phyloP scores from a whole-genome alignment of 768 basidiomycete genomes.

The Hirschioporus abietinus region DNA sequence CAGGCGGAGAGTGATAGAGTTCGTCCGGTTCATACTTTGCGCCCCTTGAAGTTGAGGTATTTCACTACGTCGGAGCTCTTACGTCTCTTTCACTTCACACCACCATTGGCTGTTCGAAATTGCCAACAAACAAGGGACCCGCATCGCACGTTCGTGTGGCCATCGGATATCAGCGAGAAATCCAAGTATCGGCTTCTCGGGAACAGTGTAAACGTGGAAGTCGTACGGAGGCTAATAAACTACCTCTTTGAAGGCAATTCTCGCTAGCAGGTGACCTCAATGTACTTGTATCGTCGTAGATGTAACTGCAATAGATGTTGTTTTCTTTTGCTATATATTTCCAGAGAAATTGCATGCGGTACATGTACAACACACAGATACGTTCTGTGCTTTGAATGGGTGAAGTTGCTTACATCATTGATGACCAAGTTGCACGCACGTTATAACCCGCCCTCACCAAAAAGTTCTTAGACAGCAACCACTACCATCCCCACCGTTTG shows the following conservation, averaged over 20 bases:
- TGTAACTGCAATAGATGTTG: not conserved
- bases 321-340: too few species aligned
- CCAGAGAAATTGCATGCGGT: too few species aligned
- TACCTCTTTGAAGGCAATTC: slow-evolving; percentile 42
- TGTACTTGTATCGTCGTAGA: not conserved
- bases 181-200: slow-evolving; percentile 74
- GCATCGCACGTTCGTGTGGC: slow-evolving; percentile 51
- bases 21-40: slow-evolving; percentile 43
- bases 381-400: too few species aligned
- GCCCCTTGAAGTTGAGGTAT: slow-evolving; percentile 62
- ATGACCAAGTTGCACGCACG: not conserved
- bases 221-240: slow-evolving; percentile 55
- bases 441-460: not conserved
- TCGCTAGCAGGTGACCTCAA: not conserved
- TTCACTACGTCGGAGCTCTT: slow-evolving; percentile 72
- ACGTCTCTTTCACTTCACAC: slow-evolving; percentile 57
- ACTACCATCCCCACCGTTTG: not conserved
- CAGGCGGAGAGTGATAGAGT: not conserved
- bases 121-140: slow-evolving; percentile 7
- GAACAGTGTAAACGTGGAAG: slow-evolving; percentile 77
- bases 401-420: not conserved
- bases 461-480: slow-evolving; percentile 5
- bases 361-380: too few species aligned
- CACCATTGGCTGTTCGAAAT: slow-evolving; percentile 12
- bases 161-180: slow-evolving; percentile 51